Evolutionary conservation across 371 early-diverging fungal species (phyloP), one percentile per base, ranked within the genome.

Genomic region (Homolaphlyctis polyrhiza): DNA sequence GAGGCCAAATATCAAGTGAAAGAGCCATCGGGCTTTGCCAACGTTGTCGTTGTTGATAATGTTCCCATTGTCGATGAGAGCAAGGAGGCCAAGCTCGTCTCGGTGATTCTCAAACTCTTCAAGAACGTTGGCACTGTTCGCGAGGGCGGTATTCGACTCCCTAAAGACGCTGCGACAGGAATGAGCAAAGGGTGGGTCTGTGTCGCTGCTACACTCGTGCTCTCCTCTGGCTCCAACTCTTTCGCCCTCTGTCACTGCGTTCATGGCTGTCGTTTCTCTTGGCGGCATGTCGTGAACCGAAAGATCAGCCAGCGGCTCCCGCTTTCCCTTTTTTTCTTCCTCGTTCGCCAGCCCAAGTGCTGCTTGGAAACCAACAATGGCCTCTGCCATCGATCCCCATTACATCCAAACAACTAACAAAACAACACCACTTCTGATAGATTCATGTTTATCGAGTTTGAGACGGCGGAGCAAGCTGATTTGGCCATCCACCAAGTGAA

Each of bases 391-490:
- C n/a, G n/a, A n/a, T n/a, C n/a, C n/a, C n/a, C n/a, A n/a, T n/a
- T n/a, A n/a, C n/a, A n/a, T n/a, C n/a, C n/a, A n/a, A n/a, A 33
- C 28, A 33, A 33, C 35, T 27, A 18, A 35, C 18, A 30, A 33
- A 35, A 58, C 25, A 11, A 28, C 25, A 25, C 25, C 23, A n/a
- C n/a, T n/a, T n/a, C n/a, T n/a, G n/a, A 60, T 30, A 92, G 96
- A 29, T 95, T 86, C 80, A 77, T 94, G 70, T 98, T 96, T 68
- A 81, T 98, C 62, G 96, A 96, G 70, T 96, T 93, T 68, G 91
- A 88, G 74, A 89, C 89, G 35, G 78, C 90, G 14, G 92, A 92
- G 73, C 85, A 89, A 70, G 98, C 97, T 25, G 76, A 79, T 54
- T 73, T 84, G 30, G 94, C 92, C 21, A 85, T 96, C 67, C 88